A percentile compares a stretch with the other conserved stretches of the same genome.
phyloP scores from a whole-genome alignment of 75 land plant genomes.

The Pinus albicaulis region DNA sequence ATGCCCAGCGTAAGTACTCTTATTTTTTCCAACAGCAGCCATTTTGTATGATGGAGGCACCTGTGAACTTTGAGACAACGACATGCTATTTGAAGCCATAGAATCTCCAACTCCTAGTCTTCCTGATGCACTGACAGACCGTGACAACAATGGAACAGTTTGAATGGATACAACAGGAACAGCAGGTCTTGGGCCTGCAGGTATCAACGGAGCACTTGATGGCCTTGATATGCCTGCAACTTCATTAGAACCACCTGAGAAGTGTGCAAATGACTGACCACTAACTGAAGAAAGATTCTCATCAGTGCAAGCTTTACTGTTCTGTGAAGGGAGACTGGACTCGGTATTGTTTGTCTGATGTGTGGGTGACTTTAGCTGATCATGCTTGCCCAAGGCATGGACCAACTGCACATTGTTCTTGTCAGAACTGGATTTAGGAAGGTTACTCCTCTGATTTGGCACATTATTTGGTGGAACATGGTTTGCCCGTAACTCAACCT shows the following conservation, averaged over 20 bases:
- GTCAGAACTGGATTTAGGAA: neutral
- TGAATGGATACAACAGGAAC: slow-evolving; percentile 41
- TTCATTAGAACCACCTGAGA: neutral
- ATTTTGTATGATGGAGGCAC: slow-evolving; percentile 82
- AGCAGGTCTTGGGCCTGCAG: slow-evolving; percentile 44
- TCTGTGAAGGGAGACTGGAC: neutral
- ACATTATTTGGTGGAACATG: slow-evolving; percentile 6
- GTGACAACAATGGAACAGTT: slow-evolving; percentile 47
- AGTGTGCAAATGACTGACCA: neutral
- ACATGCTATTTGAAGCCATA: slow-evolving; percentile 8
- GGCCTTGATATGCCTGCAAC: slow-evolving; percentile 60
- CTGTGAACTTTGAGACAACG: slow-evolving; percentile 21
- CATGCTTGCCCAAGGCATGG: slow-evolving; percentile 15
- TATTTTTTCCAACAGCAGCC: slow-evolving; percentile 63
- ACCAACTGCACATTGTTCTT: neutral
- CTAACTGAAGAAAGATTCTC: neutral
- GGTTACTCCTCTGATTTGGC: neutral
- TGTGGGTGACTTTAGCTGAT: slow-evolving; percentile 18
- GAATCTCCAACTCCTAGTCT: slow-evolving; percentile 56
- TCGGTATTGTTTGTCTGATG: slow-evolving; percentile 15
- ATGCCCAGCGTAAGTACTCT: slow-evolving; percentile 11
- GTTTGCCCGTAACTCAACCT: slow-evolving; percentile 13
- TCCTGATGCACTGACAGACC: slow-evolving; percentile 90
- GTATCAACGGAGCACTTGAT: slow-evolving; percentile 74
- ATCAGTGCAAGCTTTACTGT: neutral